Base-by-base conservation (phyloP, 2,329 filamentous ascomycete genomes). In the Apiospora marii region DNA sequence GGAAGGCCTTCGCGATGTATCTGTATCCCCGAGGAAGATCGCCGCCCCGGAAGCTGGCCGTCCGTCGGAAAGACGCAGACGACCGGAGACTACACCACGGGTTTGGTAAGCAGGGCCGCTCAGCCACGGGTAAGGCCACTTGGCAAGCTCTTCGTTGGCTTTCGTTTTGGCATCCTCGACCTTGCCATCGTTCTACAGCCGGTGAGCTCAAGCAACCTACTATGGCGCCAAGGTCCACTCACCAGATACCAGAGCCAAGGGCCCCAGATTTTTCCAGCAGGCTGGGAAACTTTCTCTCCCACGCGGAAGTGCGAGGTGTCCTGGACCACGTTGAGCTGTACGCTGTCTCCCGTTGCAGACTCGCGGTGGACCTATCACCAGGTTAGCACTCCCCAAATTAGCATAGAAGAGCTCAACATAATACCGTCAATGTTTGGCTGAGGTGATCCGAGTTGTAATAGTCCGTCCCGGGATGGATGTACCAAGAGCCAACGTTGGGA, bases 321-420 rank as follows among this genome's bases (percentile, higher is more conserved):
- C 74, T 88, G 86, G 49, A 88, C 82, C 82, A 88, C 87, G 77
- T 89, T 89, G 46, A 88, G 79, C 73, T 88, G 85, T 1, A 88
- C 86, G 0, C 83, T 82, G 73, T 88, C 87, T 6, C 87, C 87
- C 0, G 86, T 87, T 4, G 80, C 75, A 10, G 83, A 85, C 75
- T 88, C 86, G 10, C 87, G 84, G 72, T 88, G 87, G 3, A 88
- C 73, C 75, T 75, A n/a, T 61, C 16, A 0, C 7, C 7, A 6
- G n/a, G 27, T 61, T 5, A 61, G 30, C 30, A 37, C 7, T 4
- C 2, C 53, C 5, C 8, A n/a, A 1, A 1, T 0, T 7, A 3
- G 2, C 27, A 22, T 10, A 22, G 3, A 22, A 6, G 16, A 4
- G 53, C 27, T 27, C 24, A 2, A 14, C n/a, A n/a, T n/a, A 41